Base-by-base conservation (phyloP, 1,284 basidiomycete species). In the Cerrena zonata region DNA sequence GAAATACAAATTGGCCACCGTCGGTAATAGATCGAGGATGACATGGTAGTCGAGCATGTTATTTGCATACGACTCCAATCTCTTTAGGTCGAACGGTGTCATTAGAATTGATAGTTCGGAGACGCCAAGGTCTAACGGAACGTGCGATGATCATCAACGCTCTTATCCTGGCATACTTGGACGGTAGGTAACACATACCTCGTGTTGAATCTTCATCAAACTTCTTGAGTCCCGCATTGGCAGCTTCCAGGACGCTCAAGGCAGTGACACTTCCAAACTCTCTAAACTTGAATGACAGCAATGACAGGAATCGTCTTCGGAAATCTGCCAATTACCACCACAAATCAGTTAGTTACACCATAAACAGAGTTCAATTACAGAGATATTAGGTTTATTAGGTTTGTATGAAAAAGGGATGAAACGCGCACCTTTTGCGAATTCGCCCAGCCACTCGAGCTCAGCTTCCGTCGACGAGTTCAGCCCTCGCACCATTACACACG, bases 41-140 rank as follows among this genome's bases (percentile, higher is more conserved):
- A 97, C 91, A 65, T 97, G 94, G 65, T 95, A 96, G 68, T 99
- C 96, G 44, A 99, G 78, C 82, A 90, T 86, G 69, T 94, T 96
- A 68, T 95, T 94, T 3, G 92, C 88, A 61, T 99, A 99, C 4
- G 94, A 90, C 58, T 95, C 90, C 30, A 99, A 79, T 2, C 96
- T 86, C 71, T 98, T 98, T 61, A 99, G 76, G 69, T 99, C 96
- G 65, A 97, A 98, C 0, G 95, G 93, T 1, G 92, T 86, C 53
- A 96, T 68, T 15, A 91, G 68, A 38, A 85, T 73, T 1, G 79
- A 75, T 7, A 99, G 74, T 61, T 98, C 94, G 1, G 76, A 63
- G 1, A 86, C 68, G n/a, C 68, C 68, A 23, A 84, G 71, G 50
- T 68, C 89, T 84, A 41, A n/a, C n/a, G n/a, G n/a, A 18, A 48